Percentiles rank a stretch among this genome's conserved stretches.
These are phyloP conservation scores for Cutaneotrichosporon mucoides DNA, from an alignment of 1,284 basidiomycete species.

Conservation along the genomic window DNA sequence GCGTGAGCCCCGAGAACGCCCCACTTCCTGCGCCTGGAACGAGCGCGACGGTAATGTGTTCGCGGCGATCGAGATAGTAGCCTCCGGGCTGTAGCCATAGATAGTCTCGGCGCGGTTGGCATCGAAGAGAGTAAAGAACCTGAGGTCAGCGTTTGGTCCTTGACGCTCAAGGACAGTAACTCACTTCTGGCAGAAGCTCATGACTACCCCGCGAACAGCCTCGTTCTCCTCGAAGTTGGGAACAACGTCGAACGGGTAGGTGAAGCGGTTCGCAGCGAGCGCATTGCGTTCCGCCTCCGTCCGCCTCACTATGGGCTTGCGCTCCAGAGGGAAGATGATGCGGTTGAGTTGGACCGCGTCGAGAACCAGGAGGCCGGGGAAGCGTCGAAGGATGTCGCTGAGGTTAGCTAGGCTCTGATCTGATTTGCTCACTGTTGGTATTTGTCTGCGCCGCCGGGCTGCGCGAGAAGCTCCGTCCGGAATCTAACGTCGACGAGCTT, in stretches of 20 bases:
- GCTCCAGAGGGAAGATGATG: constrained; percentile 42
- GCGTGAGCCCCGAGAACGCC: constrained; percentile 58
- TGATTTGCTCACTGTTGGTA: constrained; percentile 39
- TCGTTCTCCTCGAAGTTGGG: constrained; percentile 34
- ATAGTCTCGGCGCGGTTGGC: constrained; percentile 63
- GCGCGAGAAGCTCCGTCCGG: constrained; percentile 30
- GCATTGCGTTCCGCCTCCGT: constrained; percentile 28
- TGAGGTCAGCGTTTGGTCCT: constrained; percentile 34
- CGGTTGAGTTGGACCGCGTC: constrained; percentile 54
- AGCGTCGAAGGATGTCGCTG: constrained; percentile 45
- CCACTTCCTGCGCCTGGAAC: constrained; percentile 20
- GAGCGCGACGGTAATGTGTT: constrained; percentile 75
- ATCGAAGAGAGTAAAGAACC: constrained; percentile 83
- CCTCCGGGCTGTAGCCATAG: constrained; percentile 72
- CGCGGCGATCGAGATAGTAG: constrained; percentile 82
- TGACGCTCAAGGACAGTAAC: background rate
- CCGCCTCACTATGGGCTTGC: constrained; percentile 35
- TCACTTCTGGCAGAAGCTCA: constrained; percentile 41
- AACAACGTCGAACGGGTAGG: constrained; percentile 42
- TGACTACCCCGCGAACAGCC: constrained; percentile 44
- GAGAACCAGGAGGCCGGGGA: constrained; percentile 46
- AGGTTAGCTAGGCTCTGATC: background rate
- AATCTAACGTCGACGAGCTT: constrained; percentile 40
- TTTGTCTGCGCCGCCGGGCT: constrained; percentile 28
- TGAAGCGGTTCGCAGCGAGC: constrained; percentile 31